Base-by-base conservation (phyloP, 2,329 filamentous ascomycete genomes). In the Clonostachys byssicola region DNA sequence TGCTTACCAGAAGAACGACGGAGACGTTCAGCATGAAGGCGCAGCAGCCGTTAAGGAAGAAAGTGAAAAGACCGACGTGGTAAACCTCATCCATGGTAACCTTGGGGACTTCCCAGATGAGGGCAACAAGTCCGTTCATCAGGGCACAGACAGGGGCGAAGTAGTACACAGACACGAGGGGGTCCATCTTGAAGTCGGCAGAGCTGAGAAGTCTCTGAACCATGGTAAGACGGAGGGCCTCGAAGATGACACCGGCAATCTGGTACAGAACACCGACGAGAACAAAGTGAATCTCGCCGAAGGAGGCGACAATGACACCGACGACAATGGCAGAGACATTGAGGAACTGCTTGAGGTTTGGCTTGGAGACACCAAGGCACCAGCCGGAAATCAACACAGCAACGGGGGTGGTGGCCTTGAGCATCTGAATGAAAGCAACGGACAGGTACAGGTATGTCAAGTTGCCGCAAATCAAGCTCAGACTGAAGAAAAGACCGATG, bases 401-500 rank as follows among this genome's bases (percentile, higher is more conserved):
- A 50, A 97, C 92, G 14, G 94, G 94, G 34, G 89, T 97, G 40
- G 91, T 96, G 56, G 94, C 94, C 88, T 97, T 97, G 68, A 97
- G 85, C 92, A 97, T 97, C 78, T 97, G 92, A 62, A 97, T 97
- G 70, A 97, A 97, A 51, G 92, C 88, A 49, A 97, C 92, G 56
- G 88, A 94, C 51, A 97, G 82, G 71, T 96, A 96, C 47, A 96
- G 81, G 66, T 97, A 97, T 58, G 92, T 91, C 71, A 95, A 72
- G 75, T 97, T 97, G 63, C 92, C 91, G 71, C 91, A 96, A 65
- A 97, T 96, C 75, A 97, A 80, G 70, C 88, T 94, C 75, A 96
- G 75, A 65, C 88, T 94, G 83, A 96, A 97, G 75, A 96, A 95
- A 64, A 96, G 71, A 56, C 92, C 92, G 60, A 97, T 96, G 48